These are phyloP conservation scores for Amauroascus niger DNA, from an alignment of 2,329 filamentous ascomycete species.

Conservation along the genomic window DNA sequence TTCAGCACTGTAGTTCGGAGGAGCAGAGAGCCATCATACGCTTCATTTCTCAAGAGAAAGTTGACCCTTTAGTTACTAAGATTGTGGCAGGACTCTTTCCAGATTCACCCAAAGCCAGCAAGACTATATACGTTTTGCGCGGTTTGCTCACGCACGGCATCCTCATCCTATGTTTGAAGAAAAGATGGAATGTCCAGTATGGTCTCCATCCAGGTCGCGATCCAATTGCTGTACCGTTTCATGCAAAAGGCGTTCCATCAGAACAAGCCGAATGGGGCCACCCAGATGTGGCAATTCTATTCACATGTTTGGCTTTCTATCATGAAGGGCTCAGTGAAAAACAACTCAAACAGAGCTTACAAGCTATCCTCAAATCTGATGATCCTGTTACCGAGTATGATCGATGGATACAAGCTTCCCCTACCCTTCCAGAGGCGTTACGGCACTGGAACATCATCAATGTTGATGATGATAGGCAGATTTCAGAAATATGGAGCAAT, in stretches of 20 bases:
- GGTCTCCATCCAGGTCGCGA: constrained; percentile 45
- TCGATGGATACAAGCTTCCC: constrained; percentile 37
- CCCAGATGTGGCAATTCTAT: constrained; percentile 54
- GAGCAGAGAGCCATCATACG: constrained; percentile 31
- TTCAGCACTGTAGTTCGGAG: constrained; percentile 20
- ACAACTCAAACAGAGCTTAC: constrained; percentile 44
- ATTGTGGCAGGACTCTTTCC: constrained; percentile 21
- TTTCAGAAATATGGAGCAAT: constrained; percentile 42
- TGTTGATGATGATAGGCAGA: constrained; percentile 46
- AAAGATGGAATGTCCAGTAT: constrained; percentile 59
- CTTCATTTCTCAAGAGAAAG: constrained; percentile 2
- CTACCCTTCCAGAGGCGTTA: constrained; percentile 39
- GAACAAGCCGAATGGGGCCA: constrained; percentile 58
- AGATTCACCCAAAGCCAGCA: constrained; percentile 25
- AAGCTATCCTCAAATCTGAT: constrained; percentile 46
- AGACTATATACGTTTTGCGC: constrained; percentile 47
- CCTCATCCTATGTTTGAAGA: constrained; percentile 50
- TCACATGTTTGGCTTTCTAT: constrained; percentile 61
- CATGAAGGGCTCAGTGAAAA: constrained; percentile 46
- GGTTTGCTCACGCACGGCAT: constrained; percentile 54
- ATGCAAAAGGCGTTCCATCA: constrained; percentile 55
- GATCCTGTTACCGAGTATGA: constrained; percentile 51
- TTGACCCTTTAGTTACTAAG: constrained; percentile 10
- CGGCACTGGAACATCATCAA: constrained; percentile 50
- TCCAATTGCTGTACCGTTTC: constrained; percentile 52